These are phyloP conservation scores for Terfezia claveryi DNA, from an alignment of 495 filamentous ascomycete species.

Conservation along the genomic window DNA sequence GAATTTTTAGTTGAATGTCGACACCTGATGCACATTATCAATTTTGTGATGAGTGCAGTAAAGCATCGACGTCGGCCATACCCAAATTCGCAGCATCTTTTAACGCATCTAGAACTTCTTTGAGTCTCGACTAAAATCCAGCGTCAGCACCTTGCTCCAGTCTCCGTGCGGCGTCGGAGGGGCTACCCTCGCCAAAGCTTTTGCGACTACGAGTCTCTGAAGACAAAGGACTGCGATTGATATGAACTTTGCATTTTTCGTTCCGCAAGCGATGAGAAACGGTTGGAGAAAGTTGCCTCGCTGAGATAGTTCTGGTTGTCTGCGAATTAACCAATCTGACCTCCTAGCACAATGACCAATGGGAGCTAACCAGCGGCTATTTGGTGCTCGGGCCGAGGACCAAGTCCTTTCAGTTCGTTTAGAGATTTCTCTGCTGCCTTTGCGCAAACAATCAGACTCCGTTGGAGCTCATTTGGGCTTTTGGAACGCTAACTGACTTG, in stretches of 20 bases:
- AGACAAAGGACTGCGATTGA: conserved; percentile 69
- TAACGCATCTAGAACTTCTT: conserved; percentile 68
- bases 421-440: conserved; percentile 81
- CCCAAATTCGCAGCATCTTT: conserved; percentile 52
- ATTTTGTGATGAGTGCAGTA: not conserved
- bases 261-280: conserved; percentile 77
- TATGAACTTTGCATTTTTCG: conserved; percentile 70
- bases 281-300: conserved; percentile 69
- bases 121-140: conserved; percentile 32
- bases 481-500: conserved; percentile 32
- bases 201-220: conserved; percentile 63
- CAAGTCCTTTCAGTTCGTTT: conserved; percentile 64
- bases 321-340: too few species aligned
- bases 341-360: not conserved
- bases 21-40: conserved; percentile 29
- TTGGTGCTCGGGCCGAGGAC: conserved; percentile 56
- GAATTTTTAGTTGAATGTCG: conserved; percentile 87
- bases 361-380: conserved; percentile 51
- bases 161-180: not conserved
- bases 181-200: conserved; percentile 43
- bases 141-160: conserved; percentile 5
- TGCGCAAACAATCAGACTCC: conserved; percentile 1
- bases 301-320: conserved; percentile 48
- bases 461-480: conserved; percentile 1
- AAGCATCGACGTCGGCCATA: conserved; percentile 14